Base-by-base conservation (phyloP, 371 early-diverging fungal genomes). In the Funneliformis caledonium region DNA sequence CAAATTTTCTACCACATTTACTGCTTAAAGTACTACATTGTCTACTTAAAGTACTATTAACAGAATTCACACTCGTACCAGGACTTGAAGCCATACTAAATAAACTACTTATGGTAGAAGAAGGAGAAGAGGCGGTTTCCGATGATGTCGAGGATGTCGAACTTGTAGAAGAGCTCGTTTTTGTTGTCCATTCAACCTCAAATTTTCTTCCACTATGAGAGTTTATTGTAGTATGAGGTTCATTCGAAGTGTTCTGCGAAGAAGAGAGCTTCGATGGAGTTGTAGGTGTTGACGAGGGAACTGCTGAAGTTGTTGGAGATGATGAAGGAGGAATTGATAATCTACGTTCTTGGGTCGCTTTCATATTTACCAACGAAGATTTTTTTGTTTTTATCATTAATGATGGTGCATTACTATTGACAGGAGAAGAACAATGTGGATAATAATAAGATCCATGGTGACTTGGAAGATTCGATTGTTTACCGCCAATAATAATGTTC, bases 151-250 rank as follows among this genome's bases (percentile, higher is more conserved):
- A 31, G 0, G 64, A 64, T 31, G 31, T 33, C 3, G 64, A 64
- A 64, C 64, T 64, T 31, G 31, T 19, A 26, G 31, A 31, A 0
- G 64, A 31, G 4, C 31, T 22, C 12, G 14, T 31, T 5, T 22
- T 19, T 1, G 42, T 43, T 19, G 70, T 43, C 70, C 70, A 70
- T 70, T 69, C 69, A 69, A 70, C 70, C 22, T 70, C 70, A 47
- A 70, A 70, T 70, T 70, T 70, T 70, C 70, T 70, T 43, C 70
- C 70, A n/a, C 43, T 70, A 70, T 70, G 70, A 43, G 70, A 70
- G 22, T 22, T 70, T 43, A 70, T 70, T 16, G 70, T 70, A 70
- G 70, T 70, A 70, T 70, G 47, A 3, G 70, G 70, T 70, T 70
- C 70, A 22, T 70, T 65, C 0, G 67, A 22, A 6, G 19, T 12